Base-by-base conservation (phyloP, 2,329 filamentous ascomycete species). In the Trichoderma sp. region DNA sequence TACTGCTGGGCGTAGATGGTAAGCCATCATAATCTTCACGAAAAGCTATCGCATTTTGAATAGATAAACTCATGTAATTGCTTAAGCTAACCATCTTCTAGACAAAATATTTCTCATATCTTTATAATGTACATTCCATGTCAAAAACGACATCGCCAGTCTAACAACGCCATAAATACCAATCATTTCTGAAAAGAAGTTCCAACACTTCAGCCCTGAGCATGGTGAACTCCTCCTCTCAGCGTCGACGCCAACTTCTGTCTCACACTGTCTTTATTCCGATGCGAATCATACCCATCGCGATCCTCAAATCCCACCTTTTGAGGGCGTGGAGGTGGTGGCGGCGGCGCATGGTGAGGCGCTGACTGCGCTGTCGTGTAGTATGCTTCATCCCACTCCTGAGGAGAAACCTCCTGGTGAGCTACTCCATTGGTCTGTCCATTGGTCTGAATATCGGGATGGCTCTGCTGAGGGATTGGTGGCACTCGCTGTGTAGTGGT, bases 201-300 rank as follows among this genome's bases (percentile, higher is more conserved):
- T 16, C 1, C 7, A 47, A 53, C 11, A 40, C 37, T 33, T 66
- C 4, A 69, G n/a, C 27, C 37, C 56, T 68, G 56, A 29, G 53
- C 35, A 2, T 33, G 61, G 35, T 92, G 93, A 78, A 92, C 89
- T 33, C 74, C 75, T 60, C 77, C 72, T 66, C 76, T 76, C 78
- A 79, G 79, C 4, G 77, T 76, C 59, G 75, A 76, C 19, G 77
- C 77, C 68, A 80, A 70, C 69, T 77, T 74, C 70, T 79, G 75
- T 67, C 79, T 71, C 11, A 78, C 75, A 29, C 78, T 77, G 55
- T 80, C 78, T 64, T 75, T 75, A 0, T 73, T 71, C 14, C 71
- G 69, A 8, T 73, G 73, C 1, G 72, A 70, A 40, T 74, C 78
- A 67, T 76, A 80, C 1, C 74, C 70, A 68, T 80, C 78, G 2